Evolutionary conservation across 23 red algal genomes (phyloP).

Genomic region (Chondrus crispus): DNA sequence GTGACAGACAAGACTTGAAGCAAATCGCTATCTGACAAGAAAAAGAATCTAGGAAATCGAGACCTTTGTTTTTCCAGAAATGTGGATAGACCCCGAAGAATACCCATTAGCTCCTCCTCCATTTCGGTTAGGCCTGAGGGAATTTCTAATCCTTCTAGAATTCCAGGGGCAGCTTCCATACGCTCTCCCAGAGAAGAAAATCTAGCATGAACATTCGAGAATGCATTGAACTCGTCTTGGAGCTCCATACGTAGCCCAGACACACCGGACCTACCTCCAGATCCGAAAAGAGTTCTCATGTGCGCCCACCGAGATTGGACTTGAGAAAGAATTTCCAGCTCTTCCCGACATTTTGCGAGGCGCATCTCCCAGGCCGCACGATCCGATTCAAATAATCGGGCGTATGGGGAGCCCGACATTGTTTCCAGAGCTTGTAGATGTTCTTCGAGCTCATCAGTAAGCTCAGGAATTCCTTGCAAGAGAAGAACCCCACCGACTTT

Average conservation of each 20-base stretch:
- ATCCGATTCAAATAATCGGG: conserved; percentile 56
- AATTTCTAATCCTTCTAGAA: conserved; percentile 53
- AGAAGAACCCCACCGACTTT: conserved; percentile 12
- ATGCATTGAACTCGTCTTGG: conserved; percentile 38
- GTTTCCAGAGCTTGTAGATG: conserved; percentile 59
- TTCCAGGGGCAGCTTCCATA: conserved; percentile 32
- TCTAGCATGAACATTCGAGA: conserved; percentile 48
- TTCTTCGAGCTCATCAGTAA: conserved; percentile 53
- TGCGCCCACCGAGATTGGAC: conserved; percentile 73
- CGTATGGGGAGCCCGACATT: conserved; percentile 50
- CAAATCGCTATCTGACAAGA: conserved; percentile 58
- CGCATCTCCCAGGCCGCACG: conserved; percentile 48
- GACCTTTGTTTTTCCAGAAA: conserved; percentile 62
- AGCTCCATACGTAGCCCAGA: conserved; percentile 42
- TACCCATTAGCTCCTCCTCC: conserved; percentile 15
- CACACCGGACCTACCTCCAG: not conserved
- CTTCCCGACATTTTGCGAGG: conserved; percentile 35
- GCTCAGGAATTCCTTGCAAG: conserved; percentile 41
- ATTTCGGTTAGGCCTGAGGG: conserved; percentile 21
- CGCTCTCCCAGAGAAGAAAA: conserved; percentile 26
- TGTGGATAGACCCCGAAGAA: conserved; percentile 35
- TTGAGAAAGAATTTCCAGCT: conserved; percentile 34
- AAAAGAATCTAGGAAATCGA: conserved; percentile 62
- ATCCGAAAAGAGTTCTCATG: conserved; percentile 43
- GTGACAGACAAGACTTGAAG: conserved; percentile 53